Base-by-base conservation (phyloP, 169 alveolate genomes). In the Eimeria praecox region DNA sequence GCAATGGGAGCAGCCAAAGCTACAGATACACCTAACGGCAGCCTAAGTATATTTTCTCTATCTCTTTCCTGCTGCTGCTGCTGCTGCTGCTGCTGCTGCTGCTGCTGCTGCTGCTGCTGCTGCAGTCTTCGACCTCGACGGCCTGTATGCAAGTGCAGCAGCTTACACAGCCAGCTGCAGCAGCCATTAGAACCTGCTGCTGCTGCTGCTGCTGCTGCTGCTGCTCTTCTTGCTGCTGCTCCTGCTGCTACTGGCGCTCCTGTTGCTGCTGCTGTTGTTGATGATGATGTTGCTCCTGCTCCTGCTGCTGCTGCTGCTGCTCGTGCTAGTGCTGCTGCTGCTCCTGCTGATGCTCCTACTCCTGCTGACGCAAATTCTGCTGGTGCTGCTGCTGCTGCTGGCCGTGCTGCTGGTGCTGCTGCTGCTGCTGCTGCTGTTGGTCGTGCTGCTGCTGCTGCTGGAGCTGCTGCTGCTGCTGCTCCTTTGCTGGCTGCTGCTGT, bases 1-100 rank as follows among this genome's bases (percentile, higher is more conserved):
- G 90, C 52, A 38, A 82, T 82, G 10, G 90, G 90, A 5, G 90
- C 90, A 18, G 38, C 33, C 8, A 82, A 73, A 52, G 90, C 90
- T 14, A 82, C 73, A 49, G 90, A 82, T 12, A 82, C 69, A 1
- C 90, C 90, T 49, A 82, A 44, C 3, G 90, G 90, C 40, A 82
- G 73, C 6, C 71, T 38, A 1, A 82, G 35, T 6, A 82, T 52
- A 46, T 38, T 33, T 24, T 82, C 90, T 42, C 49, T 82, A 40
- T 52, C 62, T 49, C 73, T 20, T 38, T 82, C 90, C 27, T 38
- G 52, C 44, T 82, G 90, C 14, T 42, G 33, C 73, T 49, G 71
- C 71, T 30, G 52, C 90, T 82, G 90, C 54, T 42, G 52, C 69
- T 82, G 33, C 73, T 49, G 71, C 71, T 30, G 52, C 90, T 82